Conservation (phyloP, 2,329 filamentous ascomycete genomes). For the Cladosporium sp. region DNA sequence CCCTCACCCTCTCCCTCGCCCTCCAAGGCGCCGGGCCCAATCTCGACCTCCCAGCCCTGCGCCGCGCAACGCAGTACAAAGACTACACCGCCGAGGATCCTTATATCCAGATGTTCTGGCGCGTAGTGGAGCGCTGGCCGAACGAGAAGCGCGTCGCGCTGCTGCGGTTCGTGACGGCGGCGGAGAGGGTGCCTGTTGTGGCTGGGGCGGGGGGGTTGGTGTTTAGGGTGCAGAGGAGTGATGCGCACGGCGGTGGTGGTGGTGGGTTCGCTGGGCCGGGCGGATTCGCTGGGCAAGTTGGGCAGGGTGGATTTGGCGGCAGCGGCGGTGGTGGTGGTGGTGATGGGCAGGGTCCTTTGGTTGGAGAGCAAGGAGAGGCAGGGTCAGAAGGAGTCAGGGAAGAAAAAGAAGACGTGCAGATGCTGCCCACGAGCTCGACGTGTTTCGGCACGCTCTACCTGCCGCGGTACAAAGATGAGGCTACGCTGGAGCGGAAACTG, state of each 20-base stretch:
- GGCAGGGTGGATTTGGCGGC: background rate
- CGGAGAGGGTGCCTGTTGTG: slow-evolving; percentile 79
- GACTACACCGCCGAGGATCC: slow-evolving; percentile 72
- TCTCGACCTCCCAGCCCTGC: slow-evolving; percentile 75
- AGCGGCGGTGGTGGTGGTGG: background rate
- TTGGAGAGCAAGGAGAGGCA: no score
- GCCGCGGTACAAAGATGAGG: slow-evolving; percentile 75
- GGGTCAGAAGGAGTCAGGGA: background rate
- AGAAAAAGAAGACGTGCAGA: background rate
- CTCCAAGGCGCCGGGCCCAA: slow-evolving; percentile 76
- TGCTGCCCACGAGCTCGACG: slow-evolving; percentile 73
- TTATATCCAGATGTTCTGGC: slow-evolving; percentile 81
- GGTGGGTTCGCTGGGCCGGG: background rate
- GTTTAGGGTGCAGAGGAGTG: slow-evolving; percentile 11
- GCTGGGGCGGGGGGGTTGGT: slow-evolving; percentile 59
- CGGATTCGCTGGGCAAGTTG: background rate
- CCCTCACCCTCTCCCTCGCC: slow-evolving; percentile 70
- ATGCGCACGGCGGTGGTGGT: background rate
- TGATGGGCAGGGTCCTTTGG: no score
- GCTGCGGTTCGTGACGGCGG: slow-evolving; percentile 93
- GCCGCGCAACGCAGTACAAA: slow-evolving; percentile 73
- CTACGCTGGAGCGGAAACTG: slow-evolving; percentile 72
- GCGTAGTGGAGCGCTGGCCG: slow-evolving; percentile 68
- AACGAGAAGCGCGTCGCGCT: slow-evolving; percentile 72
- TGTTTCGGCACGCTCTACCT: slow-evolving; percentile 88